Evolutionary conservation across 169 alveolate genomes (phyloP).

Genomic region (Babesia gibsoni): DNA sequence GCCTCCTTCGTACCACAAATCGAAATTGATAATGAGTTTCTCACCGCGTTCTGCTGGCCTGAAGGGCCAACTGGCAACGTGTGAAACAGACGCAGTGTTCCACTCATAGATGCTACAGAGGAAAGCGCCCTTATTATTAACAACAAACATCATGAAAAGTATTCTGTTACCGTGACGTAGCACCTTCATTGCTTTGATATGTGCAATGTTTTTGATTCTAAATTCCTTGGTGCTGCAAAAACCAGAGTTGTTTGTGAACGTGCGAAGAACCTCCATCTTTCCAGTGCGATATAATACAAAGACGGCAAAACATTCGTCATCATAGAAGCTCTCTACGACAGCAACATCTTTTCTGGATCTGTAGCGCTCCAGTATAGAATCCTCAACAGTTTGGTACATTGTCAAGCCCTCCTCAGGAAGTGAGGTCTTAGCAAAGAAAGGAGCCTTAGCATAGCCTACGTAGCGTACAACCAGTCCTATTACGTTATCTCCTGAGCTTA

Average conservation of each 20-base stretch:
- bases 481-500: constrained; percentile 14
- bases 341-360: neutral
- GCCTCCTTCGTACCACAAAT: constrained; percentile 19
- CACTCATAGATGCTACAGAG: constrained; percentile 4
- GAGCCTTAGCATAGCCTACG: constrained; percentile 36
- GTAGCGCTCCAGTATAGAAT: neutral
- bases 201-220: neutral
- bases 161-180: neutral
- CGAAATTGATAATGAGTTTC: neutral
- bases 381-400: neutral
- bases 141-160: neutral
- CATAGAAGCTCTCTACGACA: neutral
- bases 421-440: constrained; percentile 10
- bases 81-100: neutral
- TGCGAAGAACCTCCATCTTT: neutral
- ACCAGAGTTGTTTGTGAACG: neutral
- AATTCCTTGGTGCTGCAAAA: neutral
- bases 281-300: constrained; percentile 6
- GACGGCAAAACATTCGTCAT: neutral
- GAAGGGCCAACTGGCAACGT: constrained; percentile 8
- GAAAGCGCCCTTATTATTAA: neutral
- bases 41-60: neutral
- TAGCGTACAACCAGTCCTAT: constrained; percentile 61
- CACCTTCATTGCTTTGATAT: neutral
- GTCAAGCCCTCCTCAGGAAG: neutral